A percentile compares a stretch with the other conserved stretches of the same genome.
These are phyloP conservation scores for Tillandsia fasciculata DNA, from an alignment of 176 grass and related monocot genomes.

Conservation along the genomic window DNA sequence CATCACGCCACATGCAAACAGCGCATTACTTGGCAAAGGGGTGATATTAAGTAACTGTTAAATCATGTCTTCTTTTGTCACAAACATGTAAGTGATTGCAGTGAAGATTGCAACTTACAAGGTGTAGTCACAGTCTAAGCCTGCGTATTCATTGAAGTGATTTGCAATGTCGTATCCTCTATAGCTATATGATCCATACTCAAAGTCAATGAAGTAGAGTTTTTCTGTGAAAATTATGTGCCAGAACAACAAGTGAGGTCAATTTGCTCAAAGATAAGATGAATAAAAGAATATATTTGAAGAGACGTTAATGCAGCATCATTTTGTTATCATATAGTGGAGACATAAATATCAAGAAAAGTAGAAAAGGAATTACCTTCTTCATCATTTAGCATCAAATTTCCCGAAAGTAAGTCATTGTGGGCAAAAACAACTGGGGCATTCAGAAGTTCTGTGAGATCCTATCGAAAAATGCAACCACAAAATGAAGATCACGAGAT, in stretches of 20 bases:
- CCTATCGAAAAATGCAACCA: slow-evolving; percentile 36
- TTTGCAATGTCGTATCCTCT: slow-evolving; percentile 91
- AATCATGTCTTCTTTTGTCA: neutral
- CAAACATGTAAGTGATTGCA: slow-evolving; percentile 12
- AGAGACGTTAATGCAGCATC: neutral
- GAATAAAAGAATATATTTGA: neutral
- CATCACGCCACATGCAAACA: slow-evolving; percentile 23
- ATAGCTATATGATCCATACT: slow-evolving; percentile 97
- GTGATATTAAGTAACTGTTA: slow-evolving; percentile 4
- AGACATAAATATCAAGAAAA: neutral
- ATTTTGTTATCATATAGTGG: neutral
- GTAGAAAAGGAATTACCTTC: slow-evolving; percentile 43
- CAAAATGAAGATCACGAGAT: neutral
- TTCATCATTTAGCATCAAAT: slow-evolving; percentile 84
- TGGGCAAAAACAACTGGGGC: slow-evolving; percentile 70
- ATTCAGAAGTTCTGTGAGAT: slow-evolving; percentile 54
- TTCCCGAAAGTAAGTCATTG: slow-evolving; percentile 98
- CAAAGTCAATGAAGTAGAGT: slow-evolving; percentile 97
- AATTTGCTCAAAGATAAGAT: slow-evolving; percentile 4
- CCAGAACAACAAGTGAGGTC: slow-evolving; percentile 15
- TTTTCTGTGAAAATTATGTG: slow-evolving; percentile 42
- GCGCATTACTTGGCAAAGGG: slow-evolving; percentile 8
- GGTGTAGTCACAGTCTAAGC: slow-evolving; percentile 81
- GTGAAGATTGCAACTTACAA: slow-evolving; percentile 40
- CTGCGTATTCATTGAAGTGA: slow-evolving; percentile 98